Base-by-base conservation (phyloP, 441 rosid genomes). In the Caryocar brasiliense region DNA sequence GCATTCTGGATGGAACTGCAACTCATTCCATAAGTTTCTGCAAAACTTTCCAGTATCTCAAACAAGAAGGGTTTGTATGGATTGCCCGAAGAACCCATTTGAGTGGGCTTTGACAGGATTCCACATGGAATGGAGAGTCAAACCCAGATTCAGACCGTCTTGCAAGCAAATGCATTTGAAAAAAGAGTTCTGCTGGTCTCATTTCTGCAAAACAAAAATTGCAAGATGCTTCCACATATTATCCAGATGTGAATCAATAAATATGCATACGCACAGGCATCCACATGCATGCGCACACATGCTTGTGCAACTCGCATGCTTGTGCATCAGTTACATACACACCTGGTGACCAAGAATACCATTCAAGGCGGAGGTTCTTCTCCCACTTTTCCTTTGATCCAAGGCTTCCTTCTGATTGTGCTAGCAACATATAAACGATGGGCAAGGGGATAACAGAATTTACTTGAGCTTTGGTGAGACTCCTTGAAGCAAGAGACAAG, bases 281-380 rank as follows among this genome's bases (percentile, higher is more conserved):
- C 2, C 19, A 15, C 14, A 29, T 33, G 24, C 40, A 11, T 51
- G 23, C 15, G 29, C 5, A 24, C 27, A n/a, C n/a, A n/a, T n/a
- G n/a, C n/a, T n/a, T n/a, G n/a, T n/a, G n/a, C n/a, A n/a, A n/a
- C n/a, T n/a, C n/a, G n/a, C n/a, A n/a, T n/a, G n/a, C n/a, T n/a
- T n/a, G n/a, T n/a, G n/a, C n/a, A n/a, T n/a, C n/a, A n/a, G 36
- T 44, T 21, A n/a, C 40, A 47, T 9, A n/a, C 70, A 47, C 56
- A 87, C 93, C 99, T 80, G 94, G 95, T 47, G 95, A 77, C 99
- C 99, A 93, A 56, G 95, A 72, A 61, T 64, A 76, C 95, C 95
- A 92, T 69, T 92, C 97, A 23, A 66, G 77, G 39, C 80, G 85
- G 54, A 93, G 88, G 63, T 78, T 76, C 67, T 70, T 71, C 78